Evolutionary conservation across 768 basidiomycete species (phyloP), one percentile per base, ranked within the genome.

Genomic region (Xerocomellus chrysenteron): DNA sequence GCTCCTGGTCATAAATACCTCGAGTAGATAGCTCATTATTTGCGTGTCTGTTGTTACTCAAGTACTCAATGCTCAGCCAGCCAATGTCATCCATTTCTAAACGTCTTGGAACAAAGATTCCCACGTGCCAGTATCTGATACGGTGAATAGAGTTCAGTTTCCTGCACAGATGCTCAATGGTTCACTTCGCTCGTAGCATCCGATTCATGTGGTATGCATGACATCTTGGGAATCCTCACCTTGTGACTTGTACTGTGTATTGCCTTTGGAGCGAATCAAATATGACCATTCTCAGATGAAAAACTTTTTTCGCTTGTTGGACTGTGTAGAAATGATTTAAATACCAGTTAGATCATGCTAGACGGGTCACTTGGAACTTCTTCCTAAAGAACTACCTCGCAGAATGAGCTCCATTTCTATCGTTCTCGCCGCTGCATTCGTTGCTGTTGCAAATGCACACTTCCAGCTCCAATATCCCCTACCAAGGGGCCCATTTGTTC

Each of bases 391-490:
- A 5, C n/a, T 21, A 26, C 54, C 45, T 17, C 30, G 11, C 32
- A 52, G 17, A 17, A 80, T 80, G 78, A 68, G 56, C 56, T 59
- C 75, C 62, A 24, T 73, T 30, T 56, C 72, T 55, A 46, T 77
- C 45, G 40, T 73, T 54, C 35, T 81, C 54, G 54, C 82, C 28
- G 65, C 72, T 37, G 63, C 69, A 36, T 68, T 81, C 24, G 71
- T 75, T 14, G 65, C 78, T 35, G 68, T 74, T 41, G 84, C 76
- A 32, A 75, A 74, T 47, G 91, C 90, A 9, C 92, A 95, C 71
- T 94, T 94, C 74, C 86, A 88, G 61, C 76, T 94, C 42, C 81
- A 86, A 64, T 93, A 82, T 69, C 93, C 92, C 17, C 61, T 76
- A 1, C 85, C 90, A 12, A 79, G 92, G 46, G 93, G 92, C 2